phyloP scores from a whole-genome alignment of 768 basidiomycete species.

The Tylopilus sp. region DNA sequence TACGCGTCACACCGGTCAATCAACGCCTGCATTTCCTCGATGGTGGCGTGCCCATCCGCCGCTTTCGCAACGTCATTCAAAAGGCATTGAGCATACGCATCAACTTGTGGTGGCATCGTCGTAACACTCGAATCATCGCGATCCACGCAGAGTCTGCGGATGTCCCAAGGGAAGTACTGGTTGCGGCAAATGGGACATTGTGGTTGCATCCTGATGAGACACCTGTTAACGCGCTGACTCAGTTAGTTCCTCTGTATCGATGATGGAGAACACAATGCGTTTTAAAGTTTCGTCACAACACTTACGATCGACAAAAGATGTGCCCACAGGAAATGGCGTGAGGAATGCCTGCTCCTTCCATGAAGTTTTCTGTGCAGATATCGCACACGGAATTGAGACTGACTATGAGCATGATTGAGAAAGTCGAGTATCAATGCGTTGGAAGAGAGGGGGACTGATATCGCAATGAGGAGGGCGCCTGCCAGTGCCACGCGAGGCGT shows the following conservation, averaged over 20 bases:
- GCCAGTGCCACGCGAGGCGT: too few relatives aligned
- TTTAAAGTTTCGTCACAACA: neutral
- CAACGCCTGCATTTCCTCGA: slow-evolving; percentile 10
- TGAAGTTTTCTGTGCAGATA: slow-evolving; percentile 9
- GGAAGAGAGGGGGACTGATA: neutral
- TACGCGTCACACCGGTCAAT: neutral
- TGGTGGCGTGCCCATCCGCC: neutral
- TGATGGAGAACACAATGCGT: too few relatives aligned
- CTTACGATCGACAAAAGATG: slow-evolving; percentile 14
- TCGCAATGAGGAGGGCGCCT: neutral
- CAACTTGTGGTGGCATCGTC: neutral
- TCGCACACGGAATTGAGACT: slow-evolving; percentile 12
- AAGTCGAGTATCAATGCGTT: neutral
- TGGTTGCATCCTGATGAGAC: slow-evolving; percentile 4
- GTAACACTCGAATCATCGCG: neutral
- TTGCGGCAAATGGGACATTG: slow-evolving; percentile 13
- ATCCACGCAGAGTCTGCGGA: slow-evolving; percentile 5
- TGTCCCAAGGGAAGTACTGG: neutral
- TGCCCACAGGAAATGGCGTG: slow-evolving; percentile 12
- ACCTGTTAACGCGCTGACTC: neutral
- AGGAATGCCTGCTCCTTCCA: neutral
- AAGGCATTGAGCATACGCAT: neutral
- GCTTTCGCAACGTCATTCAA: neutral
- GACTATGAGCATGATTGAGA: slow-evolving; percentile 9
- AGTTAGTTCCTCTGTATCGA: too few relatives aligned